Conservation (phyloP, 192 early-diverging fungal species). For the Podila clonocystis region DNA sequence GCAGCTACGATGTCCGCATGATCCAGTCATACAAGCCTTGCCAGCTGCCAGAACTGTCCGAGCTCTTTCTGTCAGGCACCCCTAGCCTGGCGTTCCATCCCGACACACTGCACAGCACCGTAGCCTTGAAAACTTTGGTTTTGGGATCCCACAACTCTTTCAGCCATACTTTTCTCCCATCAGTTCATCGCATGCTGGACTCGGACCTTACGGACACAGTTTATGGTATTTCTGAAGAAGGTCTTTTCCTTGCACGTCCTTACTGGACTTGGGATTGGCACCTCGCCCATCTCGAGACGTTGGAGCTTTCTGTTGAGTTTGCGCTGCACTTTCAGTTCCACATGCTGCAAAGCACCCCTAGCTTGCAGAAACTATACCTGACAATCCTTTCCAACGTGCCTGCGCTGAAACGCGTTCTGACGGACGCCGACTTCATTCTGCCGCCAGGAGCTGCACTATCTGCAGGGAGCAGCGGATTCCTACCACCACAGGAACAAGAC, state of each 20-base stretch:
- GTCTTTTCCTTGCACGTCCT: background rate
- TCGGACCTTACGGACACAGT: background rate
- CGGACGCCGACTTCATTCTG: no score
- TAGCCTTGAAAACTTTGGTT: background rate
- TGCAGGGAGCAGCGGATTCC: no score
- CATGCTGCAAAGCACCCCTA: background rate
- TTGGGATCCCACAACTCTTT: background rate
- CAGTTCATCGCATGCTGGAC: no score
- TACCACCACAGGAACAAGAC: no score
- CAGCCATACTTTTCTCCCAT: no score
- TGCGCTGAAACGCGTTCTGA: no score
- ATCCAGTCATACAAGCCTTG: background rate
- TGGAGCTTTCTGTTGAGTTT: background rate
- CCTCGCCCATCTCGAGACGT: background rate
- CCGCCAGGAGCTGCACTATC: no score
- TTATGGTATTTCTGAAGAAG: background rate
- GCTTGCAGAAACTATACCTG: background rate
- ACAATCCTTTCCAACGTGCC: background rate
- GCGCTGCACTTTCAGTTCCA: background rate
- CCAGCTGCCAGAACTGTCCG: background rate
- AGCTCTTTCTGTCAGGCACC: background rate
- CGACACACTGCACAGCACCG: background rate
- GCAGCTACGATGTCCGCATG: background rate
- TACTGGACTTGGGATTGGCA: conserved; percentile 10
- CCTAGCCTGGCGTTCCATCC: background rate